phyloP scores from a whole-genome alignment of 106 monocot species.

The Dendrobium nobile region DNA sequence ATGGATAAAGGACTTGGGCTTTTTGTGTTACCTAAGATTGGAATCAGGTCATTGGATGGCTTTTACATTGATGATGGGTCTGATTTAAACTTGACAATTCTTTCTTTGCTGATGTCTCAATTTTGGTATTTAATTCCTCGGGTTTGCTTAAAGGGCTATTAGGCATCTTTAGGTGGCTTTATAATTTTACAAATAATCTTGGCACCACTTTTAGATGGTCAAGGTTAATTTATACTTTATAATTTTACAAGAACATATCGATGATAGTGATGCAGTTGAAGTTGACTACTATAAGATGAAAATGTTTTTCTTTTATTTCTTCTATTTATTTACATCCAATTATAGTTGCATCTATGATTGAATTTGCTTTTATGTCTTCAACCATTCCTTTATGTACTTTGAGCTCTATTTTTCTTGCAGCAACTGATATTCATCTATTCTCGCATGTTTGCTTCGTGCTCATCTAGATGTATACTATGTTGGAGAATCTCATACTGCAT shows the following conservation, averaged over 20 bases:
- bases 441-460: not conserved
- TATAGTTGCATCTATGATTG: not conserved
- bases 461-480: not conserved
- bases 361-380: not conserved
- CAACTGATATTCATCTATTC: not conserved
- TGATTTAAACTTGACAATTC: no score
- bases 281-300: not conserved
- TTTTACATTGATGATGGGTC: no score
- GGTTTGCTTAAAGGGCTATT: no score
- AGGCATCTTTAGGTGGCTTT: no score
- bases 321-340: not conserved
- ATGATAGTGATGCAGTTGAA: not conserved
- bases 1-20: no score
- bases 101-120: no score
- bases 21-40: no score
- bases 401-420: not conserved
- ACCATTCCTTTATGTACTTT: not conserved
- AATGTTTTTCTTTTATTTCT: not conserved
- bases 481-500: not conserved
- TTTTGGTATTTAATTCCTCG: no score
- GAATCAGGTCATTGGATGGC: no score
- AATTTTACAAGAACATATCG: not conserved
- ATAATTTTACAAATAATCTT: no score
- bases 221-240: not conserved
- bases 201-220: not conserved